phyloP scores from a whole-genome alignment of 1,284 basidiomycete species.

The Exobasidium rhododendri region DNA sequence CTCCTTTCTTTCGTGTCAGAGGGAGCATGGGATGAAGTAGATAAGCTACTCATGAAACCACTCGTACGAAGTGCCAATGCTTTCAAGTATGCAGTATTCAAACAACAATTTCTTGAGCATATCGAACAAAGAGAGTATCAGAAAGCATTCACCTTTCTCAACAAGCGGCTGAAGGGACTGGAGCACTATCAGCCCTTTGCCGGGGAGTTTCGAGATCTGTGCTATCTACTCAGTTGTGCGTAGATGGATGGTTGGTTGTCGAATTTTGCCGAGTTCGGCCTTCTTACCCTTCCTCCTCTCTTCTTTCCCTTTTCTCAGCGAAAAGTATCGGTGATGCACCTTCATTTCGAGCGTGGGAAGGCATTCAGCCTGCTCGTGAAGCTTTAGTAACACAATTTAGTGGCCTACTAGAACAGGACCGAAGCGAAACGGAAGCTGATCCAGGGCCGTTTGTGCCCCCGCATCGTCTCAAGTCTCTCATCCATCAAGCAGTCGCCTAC shows the following conservation, averaged over 20 bases:
- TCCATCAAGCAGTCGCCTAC: conserved; percentile 59
- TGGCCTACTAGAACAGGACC: conserved; percentile 44
- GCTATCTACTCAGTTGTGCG: conserved; percentile 56
- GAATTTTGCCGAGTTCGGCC: neutral
- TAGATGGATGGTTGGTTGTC: no score
- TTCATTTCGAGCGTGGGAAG: conserved; percentile 58
- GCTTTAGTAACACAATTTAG: conserved; percentile 55
- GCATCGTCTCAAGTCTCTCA: conserved; percentile 56
- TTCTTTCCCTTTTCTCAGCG: conserved; percentile 21
- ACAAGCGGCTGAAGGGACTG: conserved; percentile 59
- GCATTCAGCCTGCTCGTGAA: conserved; percentile 56
- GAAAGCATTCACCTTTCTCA: conserved; percentile 59
- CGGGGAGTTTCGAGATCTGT: conserved; percentile 59
- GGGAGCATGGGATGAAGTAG: conserved; percentile 58
- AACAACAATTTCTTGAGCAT: conserved; percentile 58
- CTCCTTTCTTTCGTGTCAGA: conserved; percentile 25
- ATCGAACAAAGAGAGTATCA: conserved; percentile 58
- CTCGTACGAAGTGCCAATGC: conserved; percentile 58
- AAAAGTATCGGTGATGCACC: conserved; percentile 59
- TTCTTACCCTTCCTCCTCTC: neutral
- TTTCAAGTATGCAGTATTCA: conserved; percentile 56
- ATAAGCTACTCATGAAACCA: conserved; percentile 55
- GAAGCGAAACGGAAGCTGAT: conserved; percentile 33
- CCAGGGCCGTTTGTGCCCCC: conserved; percentile 53
- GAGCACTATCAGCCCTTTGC: conserved; percentile 60